Conservation (phyloP, 176 grass and related monocot genomes). For the Cenchrus fungigraminus region DNA sequence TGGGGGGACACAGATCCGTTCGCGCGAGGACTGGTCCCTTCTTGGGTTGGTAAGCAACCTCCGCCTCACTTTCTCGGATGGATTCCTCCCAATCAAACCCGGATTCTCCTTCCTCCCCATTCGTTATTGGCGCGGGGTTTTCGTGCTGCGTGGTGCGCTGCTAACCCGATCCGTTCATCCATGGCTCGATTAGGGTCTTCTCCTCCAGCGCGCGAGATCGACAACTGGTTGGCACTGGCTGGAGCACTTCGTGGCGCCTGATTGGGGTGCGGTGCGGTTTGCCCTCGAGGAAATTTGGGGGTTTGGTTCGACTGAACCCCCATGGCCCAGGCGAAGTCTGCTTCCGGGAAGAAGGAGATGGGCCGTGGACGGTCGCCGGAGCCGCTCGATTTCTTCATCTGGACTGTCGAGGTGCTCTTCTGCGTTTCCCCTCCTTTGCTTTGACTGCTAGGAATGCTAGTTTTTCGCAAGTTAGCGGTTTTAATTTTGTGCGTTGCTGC, state of each 20-base stretch:
- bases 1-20: background rate
- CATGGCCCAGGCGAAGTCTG: constrained; percentile 19
- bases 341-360: constrained; percentile 51
- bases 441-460: background rate
- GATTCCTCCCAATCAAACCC: background rate
- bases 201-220: constrained; percentile 4
- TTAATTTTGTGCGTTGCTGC: background rate
- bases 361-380: constrained; percentile 61
- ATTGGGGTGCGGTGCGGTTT: background rate
- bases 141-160: background rate
- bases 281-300: background rate
- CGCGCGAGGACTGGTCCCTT: background rate
- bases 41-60: background rate
- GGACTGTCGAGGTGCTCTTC: constrained; percentile 66
- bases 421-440: background rate
- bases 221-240: background rate
- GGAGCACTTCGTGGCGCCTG: constrained; percentile 3
- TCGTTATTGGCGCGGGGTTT: background rate
- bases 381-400: constrained; percentile 78
- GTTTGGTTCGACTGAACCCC: constrained; percentile 17
- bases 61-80: background rate
- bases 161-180: background rate
- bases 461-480: background rate
- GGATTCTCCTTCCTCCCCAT: background rate
- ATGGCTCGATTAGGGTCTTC: background rate